A percentile compares a stretch with the other conserved stretches of the same genome.
phyloP scores from a whole-genome alignment of 2,329 filamentous ascomycete genomes.

The Nigrospora osmanthi region DNA sequence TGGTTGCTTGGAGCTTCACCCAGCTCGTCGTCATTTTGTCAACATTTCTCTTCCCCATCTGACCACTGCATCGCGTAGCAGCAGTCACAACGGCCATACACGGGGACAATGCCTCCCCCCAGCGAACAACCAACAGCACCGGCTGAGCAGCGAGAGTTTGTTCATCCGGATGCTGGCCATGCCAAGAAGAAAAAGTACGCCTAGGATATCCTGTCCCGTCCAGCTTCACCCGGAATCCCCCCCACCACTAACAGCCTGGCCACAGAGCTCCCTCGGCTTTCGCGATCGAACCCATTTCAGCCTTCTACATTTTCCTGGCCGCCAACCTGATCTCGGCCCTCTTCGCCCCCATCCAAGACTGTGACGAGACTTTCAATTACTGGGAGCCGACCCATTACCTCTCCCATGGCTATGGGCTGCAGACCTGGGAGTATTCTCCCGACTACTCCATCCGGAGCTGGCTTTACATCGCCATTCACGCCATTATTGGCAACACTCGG shows the following conservation, averaged over 20 bases:
- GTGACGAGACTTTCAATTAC: conserved; percentile 98
- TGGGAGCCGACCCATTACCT: conserved; percentile 97
- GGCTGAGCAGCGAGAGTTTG: neutral
- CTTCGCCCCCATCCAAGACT: conserved; percentile 91
- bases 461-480: conserved; percentile 80
- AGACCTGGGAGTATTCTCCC: conserved; percentile 98
- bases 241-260: conserved; percentile 6
- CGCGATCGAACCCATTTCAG: conserved; percentile 62
- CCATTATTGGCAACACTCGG: conserved; percentile 59
- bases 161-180: conserved; percentile 14
- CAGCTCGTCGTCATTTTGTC: too few species aligned
- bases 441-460: conserved; percentile 93
- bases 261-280: conserved; percentile 44
- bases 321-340: conserved; percentile 70
- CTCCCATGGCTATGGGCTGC: conserved; percentile 82
- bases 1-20: too few species aligned
- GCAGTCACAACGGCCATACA: neutral
- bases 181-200: conserved; percentile 21
- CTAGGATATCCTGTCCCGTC: neutral
- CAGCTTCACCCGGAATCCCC: neutral
- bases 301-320: conserved; percentile 72
- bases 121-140: neutral
- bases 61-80: too few species aligned
- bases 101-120: too few species aligned
- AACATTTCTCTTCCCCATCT: too few species aligned